Evolutionary conservation across 2,329 filamentous ascomycete species (phyloP).

Genomic region (Shiraia sp.): DNA sequence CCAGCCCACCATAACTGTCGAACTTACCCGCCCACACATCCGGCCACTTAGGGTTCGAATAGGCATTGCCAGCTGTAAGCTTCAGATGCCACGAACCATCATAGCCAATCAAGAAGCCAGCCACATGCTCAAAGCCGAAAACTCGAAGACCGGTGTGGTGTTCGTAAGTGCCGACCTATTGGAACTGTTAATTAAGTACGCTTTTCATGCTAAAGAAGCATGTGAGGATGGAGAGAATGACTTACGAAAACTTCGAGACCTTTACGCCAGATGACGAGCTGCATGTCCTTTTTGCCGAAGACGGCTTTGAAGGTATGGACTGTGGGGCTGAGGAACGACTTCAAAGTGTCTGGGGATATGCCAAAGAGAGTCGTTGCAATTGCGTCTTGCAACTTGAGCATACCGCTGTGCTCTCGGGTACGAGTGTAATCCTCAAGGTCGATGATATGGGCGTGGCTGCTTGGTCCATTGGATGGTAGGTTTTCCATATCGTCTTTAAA

Average conservation of each 20-base stretch:
- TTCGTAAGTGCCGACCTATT: constrained; percentile 17
- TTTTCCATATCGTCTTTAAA: constrained; percentile 9
- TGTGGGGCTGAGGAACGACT: constrained; percentile 12
- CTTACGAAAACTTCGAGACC: constrained; percentile 21
- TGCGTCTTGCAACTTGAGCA: constrained; percentile 17
- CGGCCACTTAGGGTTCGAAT: constrained; percentile 14
- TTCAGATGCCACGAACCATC: constrained; percentile 22
- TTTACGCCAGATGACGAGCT: constrained; percentile 24
- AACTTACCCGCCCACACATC: constrained; percentile 24
- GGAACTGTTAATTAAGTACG: neutral
- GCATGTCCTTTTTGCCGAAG: constrained; percentile 12
- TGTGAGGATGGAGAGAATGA: neutral
- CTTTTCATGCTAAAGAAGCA: neutral
- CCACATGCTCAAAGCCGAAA: constrained; percentile 19
- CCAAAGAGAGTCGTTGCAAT: constrained; percentile 18
- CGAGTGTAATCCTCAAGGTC: constrained; percentile 6
- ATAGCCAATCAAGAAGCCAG: constrained; percentile 21
- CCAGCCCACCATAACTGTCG: constrained; percentile 11
- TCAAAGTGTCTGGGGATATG: constrained; percentile 5
- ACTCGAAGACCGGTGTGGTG: constrained; percentile 11
- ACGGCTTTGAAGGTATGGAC: constrained; percentile 18
- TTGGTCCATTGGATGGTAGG: constrained; percentile 3
- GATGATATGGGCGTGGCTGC: constrained; percentile 9
- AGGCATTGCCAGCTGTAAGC: constrained; percentile 12
- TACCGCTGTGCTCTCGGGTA: neutral